phyloP scores from a whole-genome alignment of 768 basidiomycete genomes.

The Amanita brunnescens region DNA sequence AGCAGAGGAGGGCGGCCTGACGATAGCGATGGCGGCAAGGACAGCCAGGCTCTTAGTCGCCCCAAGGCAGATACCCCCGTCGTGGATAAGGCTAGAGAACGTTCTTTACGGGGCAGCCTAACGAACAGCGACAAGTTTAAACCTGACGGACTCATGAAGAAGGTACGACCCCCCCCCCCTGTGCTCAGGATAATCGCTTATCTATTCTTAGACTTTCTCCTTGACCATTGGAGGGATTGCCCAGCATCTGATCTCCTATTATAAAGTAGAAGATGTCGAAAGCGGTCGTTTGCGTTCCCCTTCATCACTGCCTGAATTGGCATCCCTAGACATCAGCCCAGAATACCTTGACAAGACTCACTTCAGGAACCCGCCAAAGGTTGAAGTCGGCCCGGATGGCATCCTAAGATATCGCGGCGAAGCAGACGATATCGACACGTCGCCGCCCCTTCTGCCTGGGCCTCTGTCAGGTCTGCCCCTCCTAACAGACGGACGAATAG shows the following conservation, averaged over 20 bases:
- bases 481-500: constrained; percentile 35
- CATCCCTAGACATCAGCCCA: constrained; percentile 75
- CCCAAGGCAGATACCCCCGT: constrained; percentile 45
- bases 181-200: constrained; percentile 1
- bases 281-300: constrained; percentile 83
- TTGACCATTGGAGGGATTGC: constrained; percentile 76
- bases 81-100: constrained; percentile 68
- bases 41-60: constrained; percentile 49
- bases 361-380: constrained; percentile 85
- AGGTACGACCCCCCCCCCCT: constrained; percentile 43
- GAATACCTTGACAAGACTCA: constrained; percentile 87
- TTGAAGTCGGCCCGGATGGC: constrained; percentile 81
- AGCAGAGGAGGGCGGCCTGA: constrained; percentile 44
- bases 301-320: constrained; percentile 81
- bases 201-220: constrained; percentile 69
- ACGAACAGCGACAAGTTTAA: constrained; percentile 95
- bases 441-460: constrained; percentile 30
- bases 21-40: constrained; percentile 21
- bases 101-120: constrained; percentile 80
- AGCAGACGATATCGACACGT: constrained; percentile 58
- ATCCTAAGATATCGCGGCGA: constrained; percentile 75
- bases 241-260: constrained; percentile 93
- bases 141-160: constrained; percentile 90
- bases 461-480: constrained; percentile 40
- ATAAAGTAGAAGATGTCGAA: constrained; percentile 85